Conservation (phyloP, 192 early-diverging fungal genomes). For the Coemansia sp. region DNA sequence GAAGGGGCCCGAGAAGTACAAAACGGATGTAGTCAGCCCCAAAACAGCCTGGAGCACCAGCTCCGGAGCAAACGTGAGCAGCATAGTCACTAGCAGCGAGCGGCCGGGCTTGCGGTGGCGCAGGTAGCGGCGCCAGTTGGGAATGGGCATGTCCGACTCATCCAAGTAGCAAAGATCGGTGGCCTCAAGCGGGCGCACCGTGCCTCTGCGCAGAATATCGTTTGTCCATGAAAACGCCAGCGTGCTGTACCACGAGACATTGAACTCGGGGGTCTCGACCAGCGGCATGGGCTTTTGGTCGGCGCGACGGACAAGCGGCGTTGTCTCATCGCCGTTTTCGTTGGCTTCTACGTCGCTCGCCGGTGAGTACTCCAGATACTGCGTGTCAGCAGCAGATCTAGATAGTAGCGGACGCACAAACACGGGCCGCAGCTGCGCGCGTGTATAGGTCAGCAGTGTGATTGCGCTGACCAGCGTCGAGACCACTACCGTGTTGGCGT, state of each 20-base stretch:
- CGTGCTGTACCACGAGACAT: slow-evolving; percentile 11
- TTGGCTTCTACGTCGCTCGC: not conserved
- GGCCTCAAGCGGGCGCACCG: slow-evolving; percentile 53
- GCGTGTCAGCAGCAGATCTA: not conserved
- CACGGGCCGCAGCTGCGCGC: slow-evolving; percentile 11
- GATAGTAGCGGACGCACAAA: slow-evolving; percentile 9
- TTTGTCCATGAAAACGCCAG: slow-evolving; percentile 64
- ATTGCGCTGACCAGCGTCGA: not conserved
- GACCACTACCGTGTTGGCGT: slow-evolving; percentile 7
- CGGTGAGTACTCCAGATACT: not conserved
- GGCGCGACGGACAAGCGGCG: slow-evolving; percentile 12
- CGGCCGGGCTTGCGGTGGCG: slow-evolving; percentile 4
- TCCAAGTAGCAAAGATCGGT: slow-evolving; percentile 63
- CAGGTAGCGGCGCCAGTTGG: slow-evolving; percentile 27
- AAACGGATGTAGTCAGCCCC: slow-evolving; percentile 25
- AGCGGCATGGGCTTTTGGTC: slow-evolving; percentile 9
- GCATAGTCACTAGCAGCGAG: slow-evolving; percentile 34
- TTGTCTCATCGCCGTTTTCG: slow-evolving; percentile 4
- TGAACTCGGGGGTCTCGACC: slow-evolving; percentile 24
- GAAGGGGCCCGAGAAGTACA: slow-evolving; percentile 55
- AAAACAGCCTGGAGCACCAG: slow-evolving; percentile 39
- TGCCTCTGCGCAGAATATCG: slow-evolving; percentile 60
- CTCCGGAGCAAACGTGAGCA: slow-evolving; percentile 38
- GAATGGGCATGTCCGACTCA: slow-evolving; percentile 49
- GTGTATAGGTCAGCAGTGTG: not conserved